phyloP scores from a whole-genome alignment of 192 early-diverging fungal species.

The Chytriomyces sp. region DNA sequence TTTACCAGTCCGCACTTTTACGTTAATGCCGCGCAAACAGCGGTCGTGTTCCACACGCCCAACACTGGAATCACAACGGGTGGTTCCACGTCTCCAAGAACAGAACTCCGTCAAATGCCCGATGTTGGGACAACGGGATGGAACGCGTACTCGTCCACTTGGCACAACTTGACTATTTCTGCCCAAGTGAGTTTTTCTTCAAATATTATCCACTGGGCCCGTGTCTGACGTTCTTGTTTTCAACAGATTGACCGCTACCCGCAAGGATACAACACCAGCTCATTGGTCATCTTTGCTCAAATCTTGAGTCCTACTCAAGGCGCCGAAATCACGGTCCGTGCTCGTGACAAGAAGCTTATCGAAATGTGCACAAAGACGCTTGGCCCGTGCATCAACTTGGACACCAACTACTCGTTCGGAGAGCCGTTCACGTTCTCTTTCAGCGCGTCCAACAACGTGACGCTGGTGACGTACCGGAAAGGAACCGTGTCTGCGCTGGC shows the following conservation, averaged over 20 bases:
- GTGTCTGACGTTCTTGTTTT: no score
- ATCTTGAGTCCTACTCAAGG: no score
- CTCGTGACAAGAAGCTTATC: no score
- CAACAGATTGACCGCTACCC: no score
- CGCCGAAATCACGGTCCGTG: no score
- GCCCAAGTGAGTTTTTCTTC: no score
- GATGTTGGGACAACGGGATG: background rate
- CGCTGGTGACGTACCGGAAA: background rate
- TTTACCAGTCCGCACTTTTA: slow-evolving; percentile 1
- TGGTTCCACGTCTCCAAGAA: background rate
- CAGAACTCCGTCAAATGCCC: no score
- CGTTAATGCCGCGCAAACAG: slow-evolving; percentile 1
- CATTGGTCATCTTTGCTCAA: no score
- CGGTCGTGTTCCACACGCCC: background rate
- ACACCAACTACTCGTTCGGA: background rate
- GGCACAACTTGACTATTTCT: no score
- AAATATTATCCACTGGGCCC: no score
- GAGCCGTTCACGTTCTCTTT: background rate
- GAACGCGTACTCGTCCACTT: no score
- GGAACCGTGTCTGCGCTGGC: background rate
- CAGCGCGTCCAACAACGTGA: background rate
- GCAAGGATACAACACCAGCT: no score
- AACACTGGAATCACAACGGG: background rate
- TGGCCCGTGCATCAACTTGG: background rate
- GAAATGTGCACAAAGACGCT: background rate